Evolutionary conservation across 371 early-diverging fungal genomes (phyloP).

Genomic region (Lichtheimia ornata): DNA sequence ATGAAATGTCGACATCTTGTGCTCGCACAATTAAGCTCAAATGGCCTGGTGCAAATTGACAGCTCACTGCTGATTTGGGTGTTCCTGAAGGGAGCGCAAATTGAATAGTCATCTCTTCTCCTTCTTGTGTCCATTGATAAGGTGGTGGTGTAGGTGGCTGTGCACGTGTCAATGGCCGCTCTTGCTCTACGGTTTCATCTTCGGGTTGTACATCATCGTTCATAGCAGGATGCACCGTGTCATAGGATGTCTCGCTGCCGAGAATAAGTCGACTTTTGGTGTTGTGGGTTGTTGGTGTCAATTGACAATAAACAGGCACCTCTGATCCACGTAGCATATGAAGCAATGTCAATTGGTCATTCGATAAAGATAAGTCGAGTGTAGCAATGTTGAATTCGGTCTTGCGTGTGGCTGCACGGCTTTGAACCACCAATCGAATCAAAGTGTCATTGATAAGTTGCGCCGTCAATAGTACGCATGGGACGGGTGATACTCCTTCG

Average conservation of each 20-base stretch:
- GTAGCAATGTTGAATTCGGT: conserved; percentile 49
- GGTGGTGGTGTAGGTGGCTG: conserved; percentile 16
- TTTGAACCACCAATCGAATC: conserved; percentile 36
- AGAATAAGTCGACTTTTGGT: conserved; percentile 51
- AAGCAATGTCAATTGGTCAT: conserved; percentile 10
- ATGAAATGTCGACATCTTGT: conserved; percentile 22
- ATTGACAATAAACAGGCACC: conserved; percentile 66
- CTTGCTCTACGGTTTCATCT: conserved; percentile 18
- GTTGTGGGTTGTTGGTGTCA: conserved; percentile 19
- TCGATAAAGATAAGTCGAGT: conserved; percentile 33
- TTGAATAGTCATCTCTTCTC: conserved; percentile 64
- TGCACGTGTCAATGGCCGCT: conserved; percentile 14
- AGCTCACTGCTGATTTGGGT: conserved; percentile 54
- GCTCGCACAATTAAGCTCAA: conserved; percentile 48
- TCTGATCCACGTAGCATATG: conserved; percentile 64
- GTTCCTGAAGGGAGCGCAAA: conserved; percentile 58
- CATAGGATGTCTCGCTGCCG: conserved; percentile 48
- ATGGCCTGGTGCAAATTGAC: conserved; percentile 52
- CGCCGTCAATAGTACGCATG: conserved; percentile 38
- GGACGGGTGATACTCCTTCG: conserved; percentile 49
- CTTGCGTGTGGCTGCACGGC: conserved; percentile 22
- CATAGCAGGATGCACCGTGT: conserved; percentile 13
- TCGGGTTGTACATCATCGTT: conserved; percentile 5
- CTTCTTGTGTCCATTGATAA: conserved; percentile 77
- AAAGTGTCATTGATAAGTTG: conserved; percentile 18